These are phyloP conservation scores for Trichosporon coremiiforme DNA, from an alignment of 1,284 basidiomycete genomes.

Conservation along the genomic window DNA sequence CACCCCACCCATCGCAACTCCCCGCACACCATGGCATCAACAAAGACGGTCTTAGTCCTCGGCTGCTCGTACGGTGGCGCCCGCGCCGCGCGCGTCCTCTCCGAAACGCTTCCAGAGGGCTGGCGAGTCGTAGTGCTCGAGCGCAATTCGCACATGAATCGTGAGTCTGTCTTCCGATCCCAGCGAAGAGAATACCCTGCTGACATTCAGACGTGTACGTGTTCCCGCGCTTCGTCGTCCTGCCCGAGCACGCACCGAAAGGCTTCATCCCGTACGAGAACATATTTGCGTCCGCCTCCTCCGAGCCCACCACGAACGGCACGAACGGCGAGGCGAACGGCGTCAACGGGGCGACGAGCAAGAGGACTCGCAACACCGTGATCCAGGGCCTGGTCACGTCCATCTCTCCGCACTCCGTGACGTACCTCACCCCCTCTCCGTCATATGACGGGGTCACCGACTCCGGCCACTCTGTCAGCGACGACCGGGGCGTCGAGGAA, in stretches of 20 bases:
- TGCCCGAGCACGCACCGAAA: constrained; percentile 58
- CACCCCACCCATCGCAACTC: not conserved
- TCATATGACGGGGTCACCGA: constrained; percentile 26
- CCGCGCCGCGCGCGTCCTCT: constrained; percentile 64
- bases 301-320: not conserved
- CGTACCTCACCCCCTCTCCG: constrained; percentile 50
- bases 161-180: constrained; percentile 36
- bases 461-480: constrained; percentile 18
- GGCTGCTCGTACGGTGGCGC: constrained; percentile 65
- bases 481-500: constrained; percentile 21
- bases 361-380: constrained; percentile 40
- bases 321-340: not conserved
- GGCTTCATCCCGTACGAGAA: constrained; percentile 68
- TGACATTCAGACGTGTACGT: constrained; percentile 57
- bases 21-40: not conserved
- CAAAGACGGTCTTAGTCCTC: constrained; percentile 62
- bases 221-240: constrained; percentile 59
- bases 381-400: constrained; percentile 61
- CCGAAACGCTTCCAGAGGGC: constrained; percentile 62
- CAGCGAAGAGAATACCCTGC: not conserved
- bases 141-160: constrained; percentile 63
- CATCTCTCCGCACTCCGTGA: constrained; percentile 59
- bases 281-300: constrained; percentile 49
- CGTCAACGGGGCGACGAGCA: no score
- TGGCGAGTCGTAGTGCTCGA: constrained; percentile 72